These are phyloP conservation scores for Flaveria sonorensis DNA, from an alignment of 129 eudicot species.

Conservation along the genomic window DNA sequence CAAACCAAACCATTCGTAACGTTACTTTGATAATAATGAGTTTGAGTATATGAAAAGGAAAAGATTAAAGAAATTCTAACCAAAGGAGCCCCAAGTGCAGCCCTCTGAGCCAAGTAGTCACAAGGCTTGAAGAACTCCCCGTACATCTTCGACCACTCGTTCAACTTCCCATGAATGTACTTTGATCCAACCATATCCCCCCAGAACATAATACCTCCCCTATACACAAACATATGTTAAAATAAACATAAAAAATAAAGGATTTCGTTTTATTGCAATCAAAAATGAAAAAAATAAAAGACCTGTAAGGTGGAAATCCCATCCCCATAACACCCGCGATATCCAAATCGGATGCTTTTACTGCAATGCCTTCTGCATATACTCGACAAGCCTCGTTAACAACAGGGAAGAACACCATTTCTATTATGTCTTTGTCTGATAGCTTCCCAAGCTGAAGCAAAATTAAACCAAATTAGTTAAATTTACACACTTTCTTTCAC, in stretches of 20 bases:
- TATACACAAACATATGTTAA: constrained; percentile 19
- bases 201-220: constrained; percentile 97
- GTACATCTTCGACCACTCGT: constrained; percentile 69
- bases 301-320: constrained; percentile 99
- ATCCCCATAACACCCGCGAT: constrained; percentile 92
- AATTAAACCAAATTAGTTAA: neutral
- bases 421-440: constrained; percentile 90
- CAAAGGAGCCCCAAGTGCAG: constrained; percentile 84
- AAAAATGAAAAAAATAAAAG: neutral
- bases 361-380: constrained; percentile 90
- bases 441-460: constrained; percentile 61
- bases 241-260: too few relatives aligned
- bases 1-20: constrained; percentile 12
- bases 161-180: constrained; percentile 67
- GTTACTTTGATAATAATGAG: neutral
- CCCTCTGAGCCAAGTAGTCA: constrained; percentile 67
- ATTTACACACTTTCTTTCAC: constrained; percentile 5
- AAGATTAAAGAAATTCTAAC: constrained; percentile 40
- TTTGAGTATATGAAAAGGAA: neutral
- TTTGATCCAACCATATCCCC: constrained; percentile 85
- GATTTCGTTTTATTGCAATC: too few relatives aligned
- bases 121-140: constrained; percentile 97
- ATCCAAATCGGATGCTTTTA: constrained; percentile 89
- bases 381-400: constrained; percentile 97
- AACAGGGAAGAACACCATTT: constrained; percentile 92